Base-by-base conservation (phyloP, 768 basidiomycete species). In the Panaeolus cyanescens region DNA sequence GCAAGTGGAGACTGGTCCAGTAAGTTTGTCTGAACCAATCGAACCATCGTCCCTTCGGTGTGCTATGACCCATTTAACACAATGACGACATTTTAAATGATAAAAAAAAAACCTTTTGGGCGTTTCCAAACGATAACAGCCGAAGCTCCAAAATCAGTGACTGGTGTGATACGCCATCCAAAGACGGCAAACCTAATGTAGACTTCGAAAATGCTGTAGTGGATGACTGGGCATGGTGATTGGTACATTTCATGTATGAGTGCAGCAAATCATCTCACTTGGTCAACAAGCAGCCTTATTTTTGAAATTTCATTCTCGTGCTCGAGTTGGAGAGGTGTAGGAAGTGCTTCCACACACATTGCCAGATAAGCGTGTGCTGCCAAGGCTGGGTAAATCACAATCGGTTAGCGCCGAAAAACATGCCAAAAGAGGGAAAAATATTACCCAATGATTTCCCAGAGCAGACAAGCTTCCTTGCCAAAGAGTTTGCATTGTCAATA, bases 1-100 rank as follows among this genome's bases (percentile, higher is more conserved):
- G 72, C 62, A 9, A 90, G 67, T 4, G 84, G 25, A 15, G 45
- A 50, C 25, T 28, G 22, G 30, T 50, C 45, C 25, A 50, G 25
- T 4, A 50, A 2, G n/a, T 20, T 50, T 8, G 45, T 50, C 9
- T 50, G 45, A 15, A 50, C 30, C 45, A 50, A 5, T 13, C 5
- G 25, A 13, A 28, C 25, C 25, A 50, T 12, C 10, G 25, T 15
- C 4, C 25, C 25, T 28, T 50, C 45, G 12, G n/a, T 28, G 17
- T 50, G 25, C 45, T 50, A 50, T 25, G 45, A 15, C 10, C 19
- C 5, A 4, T 25, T n/a, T 9, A 45, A 4, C 22, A 2, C 20
- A 20, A 28, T 50, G 22, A 12, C 9, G 25, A 50, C 15, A 12
- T 9, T 28, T n/a, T 15, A 19, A 39, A 30, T 42, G 7, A 13